These are phyloP conservation scores for Sphaerobolus stellatus DNA, from an alignment of 1,284 basidiomycete genomes.

Conservation along the genomic window DNA sequence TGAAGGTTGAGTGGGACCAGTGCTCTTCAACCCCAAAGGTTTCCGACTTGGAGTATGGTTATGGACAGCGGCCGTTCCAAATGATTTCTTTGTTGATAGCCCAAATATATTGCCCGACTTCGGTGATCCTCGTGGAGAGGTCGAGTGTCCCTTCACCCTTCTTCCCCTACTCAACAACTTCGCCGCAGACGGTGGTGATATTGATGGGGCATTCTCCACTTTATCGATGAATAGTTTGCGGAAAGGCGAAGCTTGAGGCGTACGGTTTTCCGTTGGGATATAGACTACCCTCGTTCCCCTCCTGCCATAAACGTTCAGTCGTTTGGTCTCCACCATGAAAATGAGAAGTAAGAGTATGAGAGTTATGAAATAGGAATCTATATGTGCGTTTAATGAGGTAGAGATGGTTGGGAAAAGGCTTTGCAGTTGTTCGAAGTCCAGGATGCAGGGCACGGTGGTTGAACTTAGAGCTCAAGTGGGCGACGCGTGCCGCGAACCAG, in stretches of 20 bases:
- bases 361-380: conserved; percentile 1
- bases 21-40: conserved; percentile 9
- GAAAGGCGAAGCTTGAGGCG: conserved; percentile 18
- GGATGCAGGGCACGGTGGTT: not conserved
- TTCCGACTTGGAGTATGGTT: conserved; percentile 2
- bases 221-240: conserved; percentile 2
- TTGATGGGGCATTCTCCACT: conserved; percentile 12
- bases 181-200: conserved; percentile 11
- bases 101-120: conserved; percentile 6
- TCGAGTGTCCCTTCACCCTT: conserved; percentile 23
- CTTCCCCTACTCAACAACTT: conserved; percentile 20
- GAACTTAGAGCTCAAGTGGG: too few species aligned
- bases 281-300: conserved; percentile 63
- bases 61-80: not conserved
- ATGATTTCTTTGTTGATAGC: conserved; percentile 1
- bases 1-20: conserved; percentile 3
- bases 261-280: conserved; percentile 38
- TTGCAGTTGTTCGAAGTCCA: not conserved
- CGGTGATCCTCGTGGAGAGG: conserved; percentile 9
- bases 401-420: not conserved
- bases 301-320: conserved; percentile 67
- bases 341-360: conserved; percentile 8
- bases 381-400: not conserved
- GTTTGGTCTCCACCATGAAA: conserved; percentile 61
- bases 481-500: conserved; percentile 5